Percentiles rank a stretch among this genome's conserved stretches.
phyloP scores from a whole-genome alignment of 2,329 filamentous ascomycete species.

The Chlorencoelia australis region DNA sequence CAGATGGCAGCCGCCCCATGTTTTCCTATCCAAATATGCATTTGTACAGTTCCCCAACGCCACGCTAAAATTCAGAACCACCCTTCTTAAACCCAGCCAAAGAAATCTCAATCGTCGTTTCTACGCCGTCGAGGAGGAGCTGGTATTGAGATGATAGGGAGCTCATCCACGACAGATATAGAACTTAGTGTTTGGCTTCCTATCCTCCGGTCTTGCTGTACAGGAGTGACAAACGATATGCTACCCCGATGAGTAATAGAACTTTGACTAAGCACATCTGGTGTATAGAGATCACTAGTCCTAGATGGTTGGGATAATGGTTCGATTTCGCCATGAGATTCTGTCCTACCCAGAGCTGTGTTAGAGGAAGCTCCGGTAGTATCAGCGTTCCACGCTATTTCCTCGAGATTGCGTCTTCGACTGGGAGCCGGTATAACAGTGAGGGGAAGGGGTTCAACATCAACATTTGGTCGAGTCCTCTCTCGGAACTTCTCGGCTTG shows the following conservation, averaged over 20 bases:
- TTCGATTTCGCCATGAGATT: background rate
- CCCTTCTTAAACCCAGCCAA: background rate
- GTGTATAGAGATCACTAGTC: conserved; percentile 21
- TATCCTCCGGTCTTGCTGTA: conserved; percentile 13
- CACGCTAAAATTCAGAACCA: conserved; percentile 6
- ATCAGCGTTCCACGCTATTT: conserved; percentile 41
- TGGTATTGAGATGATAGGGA: conserved; percentile 22
- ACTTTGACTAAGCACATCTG: conserved; percentile 15
- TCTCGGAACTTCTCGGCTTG: conserved; percentile 52
- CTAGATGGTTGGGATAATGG: conserved; percentile 8
- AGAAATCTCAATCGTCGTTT: conserved; percentile 1
- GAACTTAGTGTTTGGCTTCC: conserved; percentile 9
- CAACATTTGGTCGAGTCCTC: conserved; percentile 41
- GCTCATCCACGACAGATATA: conserved; percentile 13
- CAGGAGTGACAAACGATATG: conserved; percentile 19
- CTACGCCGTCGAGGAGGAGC: conserved; percentile 21
- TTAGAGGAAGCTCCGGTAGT: background rate
- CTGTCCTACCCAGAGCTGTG: background rate
- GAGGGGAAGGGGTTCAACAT: conserved; percentile 46
- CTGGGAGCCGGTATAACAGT: conserved; percentile 52
- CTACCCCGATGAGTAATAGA: conserved; percentile 22
- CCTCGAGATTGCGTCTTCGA: conserved; percentile 46
- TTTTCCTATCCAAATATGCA: too few relatives aligned
- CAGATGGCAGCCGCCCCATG: too few relatives aligned
- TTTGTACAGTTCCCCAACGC: conserved; percentile 4